Evolutionary conservation across 495 filamentous ascomycete genomes (phyloP).

Genomic region (Xylaria longipes): DNA sequence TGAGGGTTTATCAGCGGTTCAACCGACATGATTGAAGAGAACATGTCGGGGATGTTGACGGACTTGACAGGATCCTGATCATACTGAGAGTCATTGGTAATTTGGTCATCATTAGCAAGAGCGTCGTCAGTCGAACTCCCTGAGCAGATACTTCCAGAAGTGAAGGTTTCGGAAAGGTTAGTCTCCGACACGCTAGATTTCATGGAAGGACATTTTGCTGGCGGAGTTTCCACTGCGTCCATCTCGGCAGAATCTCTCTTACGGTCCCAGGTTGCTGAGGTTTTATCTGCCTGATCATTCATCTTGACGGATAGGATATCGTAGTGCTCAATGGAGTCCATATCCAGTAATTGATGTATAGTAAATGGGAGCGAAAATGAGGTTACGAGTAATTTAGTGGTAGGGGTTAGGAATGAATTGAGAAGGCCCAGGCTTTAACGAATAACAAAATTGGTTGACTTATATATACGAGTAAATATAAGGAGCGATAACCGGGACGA

Average conservation of each 20-base stretch:
- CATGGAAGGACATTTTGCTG: not conserved
- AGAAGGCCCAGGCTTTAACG: too few species aligned
- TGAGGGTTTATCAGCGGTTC: slow-evolving; percentile 5
- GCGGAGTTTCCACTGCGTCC: slow-evolving; percentile 2
- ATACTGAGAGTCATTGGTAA: not conserved
- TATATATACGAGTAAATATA: not conserved
- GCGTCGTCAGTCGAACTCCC: not conserved
- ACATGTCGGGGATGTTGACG: slow-evolving; percentile 17
- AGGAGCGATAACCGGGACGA: not conserved
- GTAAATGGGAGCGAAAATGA: too few species aligned
- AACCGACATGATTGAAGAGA: slow-evolving; percentile 20
- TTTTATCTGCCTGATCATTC: not conserved
- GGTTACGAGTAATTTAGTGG: not conserved
- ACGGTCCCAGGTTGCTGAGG: not conserved
- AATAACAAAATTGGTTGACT: not conserved
- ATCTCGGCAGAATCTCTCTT: slow-evolving; percentile 1
- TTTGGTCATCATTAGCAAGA: not conserved
- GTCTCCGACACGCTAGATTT: not conserved
- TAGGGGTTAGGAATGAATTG: not conserved
- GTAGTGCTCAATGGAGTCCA: not conserved
- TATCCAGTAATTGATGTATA: not conserved
- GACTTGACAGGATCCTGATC: not conserved
- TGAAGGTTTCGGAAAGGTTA: not conserved
- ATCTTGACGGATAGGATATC: not conserved
- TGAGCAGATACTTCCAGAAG: not conserved